Evolutionary conservation across 345 rosid species (phyloP).

Genomic region (Syzygium oleosum): DNA sequence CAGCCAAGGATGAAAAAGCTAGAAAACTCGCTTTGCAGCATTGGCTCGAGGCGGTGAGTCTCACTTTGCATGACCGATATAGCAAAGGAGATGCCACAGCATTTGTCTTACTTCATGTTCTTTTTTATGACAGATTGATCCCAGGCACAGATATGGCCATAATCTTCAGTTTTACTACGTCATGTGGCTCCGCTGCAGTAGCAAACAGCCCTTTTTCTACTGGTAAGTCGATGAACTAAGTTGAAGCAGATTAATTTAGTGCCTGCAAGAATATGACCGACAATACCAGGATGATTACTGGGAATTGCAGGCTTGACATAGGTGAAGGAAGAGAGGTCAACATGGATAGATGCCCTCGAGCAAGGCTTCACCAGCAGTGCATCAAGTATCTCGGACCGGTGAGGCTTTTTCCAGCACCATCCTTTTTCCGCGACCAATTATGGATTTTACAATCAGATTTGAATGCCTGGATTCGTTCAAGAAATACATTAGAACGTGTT

Average conservation of each 20-base stretch:
- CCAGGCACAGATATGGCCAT: conserved; percentile 94
- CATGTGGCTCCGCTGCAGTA: conserved; percentile 79
- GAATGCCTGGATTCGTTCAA: neutral
- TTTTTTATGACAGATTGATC: conserved; percentile 58
- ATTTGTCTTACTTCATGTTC: neutral
- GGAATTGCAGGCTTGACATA: conserved; percentile 69
- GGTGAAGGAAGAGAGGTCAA: conserved; percentile 72
- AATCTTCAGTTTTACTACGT: conserved; percentile 85
- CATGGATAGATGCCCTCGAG: conserved; percentile 61
- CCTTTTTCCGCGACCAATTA: neutral
- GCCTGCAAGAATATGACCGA: neutral
- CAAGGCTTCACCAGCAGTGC: conserved; percentile 80
- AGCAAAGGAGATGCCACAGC: neutral
- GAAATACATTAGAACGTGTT: neutral
- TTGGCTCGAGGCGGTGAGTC: conserved; percentile 95
- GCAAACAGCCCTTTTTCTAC: conserved; percentile 80
- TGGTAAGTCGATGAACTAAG: conserved; percentile 37
- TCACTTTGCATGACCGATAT: neutral
- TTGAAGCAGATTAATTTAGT: neutral
- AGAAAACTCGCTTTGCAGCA: conserved; percentile 87
- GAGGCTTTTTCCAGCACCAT: conserved; percentile 17
- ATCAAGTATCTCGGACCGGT: conserved; percentile 96
- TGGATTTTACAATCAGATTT: neutral
- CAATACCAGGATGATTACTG: neutral
- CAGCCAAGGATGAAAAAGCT: conserved; percentile 77